Evolutionary conservation across 2,329 filamentous ascomycete species (phyloP).

Genomic region (Fusarium sp.): DNA sequence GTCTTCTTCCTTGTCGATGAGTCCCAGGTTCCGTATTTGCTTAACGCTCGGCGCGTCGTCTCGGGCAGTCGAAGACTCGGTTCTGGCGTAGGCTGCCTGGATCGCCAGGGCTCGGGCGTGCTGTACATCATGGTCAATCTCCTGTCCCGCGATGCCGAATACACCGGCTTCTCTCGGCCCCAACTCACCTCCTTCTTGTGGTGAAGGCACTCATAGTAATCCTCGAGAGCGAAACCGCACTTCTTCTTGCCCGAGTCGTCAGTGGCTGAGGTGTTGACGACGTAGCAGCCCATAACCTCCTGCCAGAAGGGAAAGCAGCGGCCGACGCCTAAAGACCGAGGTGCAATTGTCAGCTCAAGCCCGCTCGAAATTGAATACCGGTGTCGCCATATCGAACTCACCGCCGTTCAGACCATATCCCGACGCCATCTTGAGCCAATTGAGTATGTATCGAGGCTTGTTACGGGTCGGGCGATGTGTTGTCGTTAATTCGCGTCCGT

Average conservation of each 20-base stretch:
- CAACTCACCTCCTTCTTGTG: constrained; percentile 94
- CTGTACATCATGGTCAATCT: constrained; percentile 59
- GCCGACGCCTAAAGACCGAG: constrained; percentile 61
- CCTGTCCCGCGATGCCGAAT: neutral
- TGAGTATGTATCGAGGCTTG: constrained; percentile 44
- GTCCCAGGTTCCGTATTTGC: constrained; percentile 87
- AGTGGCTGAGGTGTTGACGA: constrained; percentile 87
- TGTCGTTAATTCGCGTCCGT: constrained; percentile 41
- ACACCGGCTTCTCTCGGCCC: neutral
- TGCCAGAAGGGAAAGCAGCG: constrained; percentile 99
- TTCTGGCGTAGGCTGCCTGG: constrained; percentile 87
- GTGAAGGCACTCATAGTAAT: constrained; percentile 99
- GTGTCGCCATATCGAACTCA: constrained; percentile 56
- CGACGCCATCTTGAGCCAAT: constrained; percentile 74
- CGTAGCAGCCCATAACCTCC: constrained; percentile 97
- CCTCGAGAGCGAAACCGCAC: constrained; percentile 86
- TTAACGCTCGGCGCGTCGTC: constrained; percentile 85
- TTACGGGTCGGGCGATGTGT: constrained; percentile 35
- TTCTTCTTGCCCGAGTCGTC: constrained; percentile 87
- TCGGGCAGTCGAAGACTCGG: constrained; percentile 78
- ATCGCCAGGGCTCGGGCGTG: constrained; percentile 81
- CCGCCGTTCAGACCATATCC: constrained; percentile 86
- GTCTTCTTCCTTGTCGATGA: constrained; percentile 87
- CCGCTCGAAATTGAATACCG: neutral
- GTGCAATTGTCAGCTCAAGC: constrained; percentile 39